phyloP scores from a whole-genome alignment of 495 filamentous ascomycete genomes.

The Evernia prunastri region DNA sequence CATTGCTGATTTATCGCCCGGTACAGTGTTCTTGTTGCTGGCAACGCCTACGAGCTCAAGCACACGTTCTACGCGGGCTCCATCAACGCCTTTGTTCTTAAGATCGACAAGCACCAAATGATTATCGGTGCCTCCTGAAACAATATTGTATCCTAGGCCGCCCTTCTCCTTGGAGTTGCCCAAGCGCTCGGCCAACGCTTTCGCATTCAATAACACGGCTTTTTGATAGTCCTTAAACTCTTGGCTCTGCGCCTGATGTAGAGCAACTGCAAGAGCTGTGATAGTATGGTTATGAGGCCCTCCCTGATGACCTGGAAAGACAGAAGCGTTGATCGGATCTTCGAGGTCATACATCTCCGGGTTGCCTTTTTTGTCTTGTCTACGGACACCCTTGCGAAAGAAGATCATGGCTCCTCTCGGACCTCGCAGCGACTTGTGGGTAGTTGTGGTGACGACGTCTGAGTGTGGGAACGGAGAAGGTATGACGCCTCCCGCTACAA shows the following conservation, averaged over 20 bases:
- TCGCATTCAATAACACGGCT: slow-evolving; percentile 78
- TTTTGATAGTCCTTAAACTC: slow-evolving; percentile 88
- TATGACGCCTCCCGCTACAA: slow-evolving; percentile 85
- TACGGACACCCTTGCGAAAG: slow-evolving; percentile 84
- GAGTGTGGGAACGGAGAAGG: slow-evolving; percentile 82
- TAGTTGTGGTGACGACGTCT: slow-evolving; percentile 97
- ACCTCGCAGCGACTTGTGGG: slow-evolving; percentile 92
- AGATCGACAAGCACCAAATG: slow-evolving; percentile 94
- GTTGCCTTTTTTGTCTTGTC: slow-evolving; percentile 80
- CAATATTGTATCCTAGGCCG: slow-evolving; percentile 81
- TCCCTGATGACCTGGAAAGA: slow-evolving; percentile 98
- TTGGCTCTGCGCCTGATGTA: slow-evolving; percentile 84
- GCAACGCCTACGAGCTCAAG: slow-evolving; percentile 92
- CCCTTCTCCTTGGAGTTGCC: slow-evolving; percentile 65
- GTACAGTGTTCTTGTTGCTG: slow-evolving; percentile 97
- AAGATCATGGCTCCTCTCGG: slow-evolving; percentile 98
- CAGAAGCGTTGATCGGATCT: slow-evolving; percentile 87
- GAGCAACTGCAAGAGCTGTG: slow-evolving; percentile 84
- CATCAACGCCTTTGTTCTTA: slow-evolving; percentile 83
- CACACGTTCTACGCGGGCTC: slow-evolving; percentile 88
- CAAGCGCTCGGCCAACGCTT: slow-evolving; percentile 71
- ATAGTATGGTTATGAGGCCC: slow-evolving; percentile 99
- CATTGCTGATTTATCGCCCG: slow-evolving; percentile 87
- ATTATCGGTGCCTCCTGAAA: slow-evolving; percentile 93
- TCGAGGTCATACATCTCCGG: slow-evolving; percentile 86